phyloP scores from a whole-genome alignment of 192 early-diverging fungal genomes.

The Backusella parvicylindrica region DNA sequence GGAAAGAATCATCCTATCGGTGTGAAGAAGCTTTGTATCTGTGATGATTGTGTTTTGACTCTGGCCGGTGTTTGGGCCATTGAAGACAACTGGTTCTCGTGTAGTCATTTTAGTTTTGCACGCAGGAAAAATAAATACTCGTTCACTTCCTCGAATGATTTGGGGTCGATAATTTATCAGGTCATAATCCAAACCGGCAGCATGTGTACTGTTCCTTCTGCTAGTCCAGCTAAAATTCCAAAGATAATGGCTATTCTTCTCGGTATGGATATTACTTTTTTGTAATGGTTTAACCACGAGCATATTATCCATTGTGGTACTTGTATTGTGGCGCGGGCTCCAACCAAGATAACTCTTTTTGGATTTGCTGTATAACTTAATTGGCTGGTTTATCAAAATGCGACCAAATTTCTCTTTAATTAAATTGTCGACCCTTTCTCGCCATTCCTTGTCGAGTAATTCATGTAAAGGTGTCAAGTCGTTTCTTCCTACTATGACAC shows the following conservation, averaged over 20 bases:
- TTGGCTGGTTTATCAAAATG: neutral
- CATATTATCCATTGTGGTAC: neutral
- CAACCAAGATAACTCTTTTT: neutral
- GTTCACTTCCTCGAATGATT: neutral
- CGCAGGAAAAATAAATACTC: neutral
- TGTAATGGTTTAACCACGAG: neutral
- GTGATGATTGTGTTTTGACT: neutral
- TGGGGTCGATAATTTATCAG: neutral
- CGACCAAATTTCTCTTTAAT: neutral
- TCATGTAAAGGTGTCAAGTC: neutral
- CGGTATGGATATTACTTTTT: neutral
- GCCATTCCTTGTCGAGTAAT: neutral
- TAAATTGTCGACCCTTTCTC: neutral
- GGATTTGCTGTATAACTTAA: neutral
- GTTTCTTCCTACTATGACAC: neutral
- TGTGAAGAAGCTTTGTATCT: neutral
- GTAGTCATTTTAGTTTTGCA: neutral
- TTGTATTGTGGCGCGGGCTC: neutral
- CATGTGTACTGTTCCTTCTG: neutral
- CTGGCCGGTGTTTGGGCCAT: neutral
- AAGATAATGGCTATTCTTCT: neutral
- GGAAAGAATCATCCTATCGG: constrained; percentile 33
- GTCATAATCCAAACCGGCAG: neutral
- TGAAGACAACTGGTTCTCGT: neutral
- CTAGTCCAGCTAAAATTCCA: neutral